These are phyloP conservation scores for Ustilago trichophora DNA, from an alignment of 1,284 basidiomycete genomes.

Conservation along the genomic window DNA sequence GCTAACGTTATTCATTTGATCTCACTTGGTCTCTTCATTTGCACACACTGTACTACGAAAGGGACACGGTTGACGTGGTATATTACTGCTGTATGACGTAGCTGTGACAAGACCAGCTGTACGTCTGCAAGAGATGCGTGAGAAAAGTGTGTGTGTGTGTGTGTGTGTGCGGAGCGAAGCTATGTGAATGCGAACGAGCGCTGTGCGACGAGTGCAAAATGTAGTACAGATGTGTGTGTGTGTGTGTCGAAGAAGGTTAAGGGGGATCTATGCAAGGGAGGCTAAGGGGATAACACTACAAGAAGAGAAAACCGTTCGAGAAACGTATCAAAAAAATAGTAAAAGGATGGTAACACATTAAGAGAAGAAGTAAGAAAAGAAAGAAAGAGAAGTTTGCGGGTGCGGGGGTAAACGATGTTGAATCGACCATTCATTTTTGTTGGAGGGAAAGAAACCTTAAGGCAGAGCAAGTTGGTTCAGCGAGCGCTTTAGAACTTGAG, in stretches of 20 bases:
- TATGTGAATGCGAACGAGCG: too few species aligned
- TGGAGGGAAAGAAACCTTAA: too few species aligned
- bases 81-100: conserved; percentile 33
- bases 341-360: conserved; percentile 35
- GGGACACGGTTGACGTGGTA: conserved; percentile 48
- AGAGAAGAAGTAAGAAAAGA: conserved; percentile 11
- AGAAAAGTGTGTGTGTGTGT: too few species aligned
- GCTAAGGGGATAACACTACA: conserved; percentile 35
- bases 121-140: too few species aligned
- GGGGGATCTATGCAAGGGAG: conserved; percentile 43
- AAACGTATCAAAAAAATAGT: conserved; percentile 5
- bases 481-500: conserved; percentile 78
- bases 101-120: too few species aligned
- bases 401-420: conserved; percentile 38
- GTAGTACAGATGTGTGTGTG: conserved; percentile 40
- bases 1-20: too few species aligned
- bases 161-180: too few species aligned
- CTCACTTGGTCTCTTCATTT: too few species aligned
- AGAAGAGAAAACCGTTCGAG: conserved; percentile 11
- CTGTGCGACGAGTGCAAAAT: conserved; percentile 26
- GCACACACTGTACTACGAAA: too few species aligned
- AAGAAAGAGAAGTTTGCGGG: not conserved
- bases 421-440: too few species aligned
- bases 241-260: not conserved
- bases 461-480: too few species aligned